Percentiles rank a stretch among this genome's conserved stretches.
phyloP scores from a whole-genome alignment of 2,329 filamentous ascomycete species.

The Lasiodiplodia hormozganensis region DNA sequence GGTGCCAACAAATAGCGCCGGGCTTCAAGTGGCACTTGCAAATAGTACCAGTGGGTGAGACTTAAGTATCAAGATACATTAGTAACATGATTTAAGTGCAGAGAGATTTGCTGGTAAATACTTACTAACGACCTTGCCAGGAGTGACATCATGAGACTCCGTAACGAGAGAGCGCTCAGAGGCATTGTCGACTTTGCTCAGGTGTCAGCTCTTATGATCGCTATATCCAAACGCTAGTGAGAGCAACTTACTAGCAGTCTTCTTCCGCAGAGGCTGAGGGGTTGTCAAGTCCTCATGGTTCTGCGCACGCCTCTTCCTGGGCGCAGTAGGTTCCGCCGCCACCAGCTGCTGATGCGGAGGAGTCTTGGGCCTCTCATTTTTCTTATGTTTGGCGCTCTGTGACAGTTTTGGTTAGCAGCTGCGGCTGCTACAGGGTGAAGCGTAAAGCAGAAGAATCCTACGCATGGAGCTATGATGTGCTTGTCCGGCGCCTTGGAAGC shows the following conservation, averaged over 20 bases:
- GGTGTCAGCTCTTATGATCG: background rate
- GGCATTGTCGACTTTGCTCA: background rate
- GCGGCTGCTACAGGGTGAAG: background rate
- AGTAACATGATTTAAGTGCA: background rate
- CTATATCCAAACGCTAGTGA: no score
- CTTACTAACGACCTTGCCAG: background rate
- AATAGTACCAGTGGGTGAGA: background rate
- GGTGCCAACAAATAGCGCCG: background rate
- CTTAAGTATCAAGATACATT: background rate
- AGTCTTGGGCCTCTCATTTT: background rate
- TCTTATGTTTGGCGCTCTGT: background rate
- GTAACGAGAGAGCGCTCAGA: no score
- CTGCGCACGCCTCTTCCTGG: background rate
- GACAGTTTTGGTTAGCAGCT: background rate
- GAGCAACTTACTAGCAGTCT: no score
- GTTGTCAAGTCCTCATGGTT: no score
- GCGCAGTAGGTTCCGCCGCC: background rate
- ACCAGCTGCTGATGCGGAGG: background rate
- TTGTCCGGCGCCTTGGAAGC: background rate
- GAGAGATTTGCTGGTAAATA: background rate
- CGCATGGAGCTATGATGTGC: no score
- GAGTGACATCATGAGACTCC: no score
- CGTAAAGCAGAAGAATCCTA: background rate
- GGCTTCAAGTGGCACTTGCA: background rate
- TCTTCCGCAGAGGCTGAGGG: no score